Evolutionary conservation across 108 stramenopile genomes (phyloP).

Genomic region (Aurantiochytrium sp.): DNA sequence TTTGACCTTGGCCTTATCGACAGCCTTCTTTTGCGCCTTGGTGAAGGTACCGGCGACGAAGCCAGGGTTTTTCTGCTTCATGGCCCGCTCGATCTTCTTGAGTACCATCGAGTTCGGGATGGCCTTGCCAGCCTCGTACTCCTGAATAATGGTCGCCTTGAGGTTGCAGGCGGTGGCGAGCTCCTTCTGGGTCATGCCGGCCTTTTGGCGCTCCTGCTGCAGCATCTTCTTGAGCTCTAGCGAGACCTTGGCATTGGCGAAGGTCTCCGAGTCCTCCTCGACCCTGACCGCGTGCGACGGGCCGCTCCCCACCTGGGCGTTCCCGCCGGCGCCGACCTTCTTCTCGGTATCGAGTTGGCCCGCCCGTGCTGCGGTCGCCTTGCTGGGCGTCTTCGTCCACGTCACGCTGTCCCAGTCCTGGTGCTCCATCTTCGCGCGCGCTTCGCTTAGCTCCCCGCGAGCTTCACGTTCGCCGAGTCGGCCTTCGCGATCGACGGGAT

Average conservation of each 20-base stretch:
- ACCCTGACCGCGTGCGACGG: not conserved
- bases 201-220: constrained; percentile 1
- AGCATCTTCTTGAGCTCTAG: constrained; percentile 30
- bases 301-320: not conserved
- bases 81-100: constrained; percentile 25
- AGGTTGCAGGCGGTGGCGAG: constrained; percentile 34
- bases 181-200: constrained; percentile 22
- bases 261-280: constrained; percentile 1
- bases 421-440: not conserved
- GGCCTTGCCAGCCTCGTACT: constrained; percentile 34
- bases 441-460: too few relatives aligned
- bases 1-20: constrained; percentile 1
- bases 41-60: not conserved
- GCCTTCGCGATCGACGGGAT: too few relatives aligned
- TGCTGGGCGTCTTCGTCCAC: constrained; percentile 2
- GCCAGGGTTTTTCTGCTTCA: constrained; percentile 25
- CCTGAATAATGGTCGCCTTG: constrained; percentile 31
- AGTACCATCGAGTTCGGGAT: constrained; percentile 29
- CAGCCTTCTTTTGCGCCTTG: constrained; percentile 29
- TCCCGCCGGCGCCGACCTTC: constrained; percentile 18
- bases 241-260: constrained; percentile 1
- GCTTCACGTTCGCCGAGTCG: too few relatives aligned
- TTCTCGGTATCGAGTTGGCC: constrained; percentile 22
- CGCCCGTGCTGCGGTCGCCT: not conserved
- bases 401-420: constrained; percentile 23